Evolutionary conservation across 2,329 filamentous ascomycete genomes (phyloP).

Genomic region (Curvularia hawaiiensis): DNA sequence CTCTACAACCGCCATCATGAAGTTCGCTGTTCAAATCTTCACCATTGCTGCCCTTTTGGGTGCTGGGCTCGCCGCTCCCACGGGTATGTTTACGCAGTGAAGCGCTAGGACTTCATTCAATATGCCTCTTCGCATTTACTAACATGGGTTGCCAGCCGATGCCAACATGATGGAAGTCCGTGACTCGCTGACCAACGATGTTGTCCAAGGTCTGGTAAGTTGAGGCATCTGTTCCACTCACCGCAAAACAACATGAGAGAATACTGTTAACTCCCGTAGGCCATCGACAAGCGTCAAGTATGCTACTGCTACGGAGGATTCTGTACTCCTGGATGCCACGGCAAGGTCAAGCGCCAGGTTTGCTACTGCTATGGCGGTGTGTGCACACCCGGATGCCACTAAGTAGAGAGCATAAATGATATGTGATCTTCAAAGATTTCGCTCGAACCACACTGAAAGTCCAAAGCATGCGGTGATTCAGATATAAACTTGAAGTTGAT

Average conservation of each 20-base stretch:
- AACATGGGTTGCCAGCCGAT: background rate
- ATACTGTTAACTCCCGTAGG: background rate
- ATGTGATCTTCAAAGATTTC: background rate
- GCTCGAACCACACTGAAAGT: background rate
- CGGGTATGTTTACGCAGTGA: background rate
- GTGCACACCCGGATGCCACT: slow-evolving; percentile 3
- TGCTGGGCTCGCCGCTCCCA: background rate
- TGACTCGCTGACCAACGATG: background rate
- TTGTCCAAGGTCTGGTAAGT: background rate
- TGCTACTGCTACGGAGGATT: slow-evolving; percentile 8
- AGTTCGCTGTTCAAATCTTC: slow-evolving; percentile 2
- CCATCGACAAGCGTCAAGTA: slow-evolving; percentile 1
- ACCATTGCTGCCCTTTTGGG: slow-evolving; percentile 4
- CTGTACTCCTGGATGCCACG: slow-evolving; percentile 1
- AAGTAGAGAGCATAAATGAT: background rate
- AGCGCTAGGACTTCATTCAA: background rate
- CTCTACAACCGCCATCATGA: background rate
- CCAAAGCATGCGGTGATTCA: background rate
- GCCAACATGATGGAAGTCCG: slow-evolving; percentile 3
- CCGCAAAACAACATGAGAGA: background rate
- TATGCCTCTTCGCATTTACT: background rate
- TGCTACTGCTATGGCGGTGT: slow-evolving; percentile 8
- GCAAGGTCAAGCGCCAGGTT: slow-evolving; percentile 1
- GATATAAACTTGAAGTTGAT: background rate
- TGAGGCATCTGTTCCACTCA: background rate